Percentiles rank a stretch among this genome's conserved stretches.
Evolutionary conservation across 768 basidiomycete genomes (phyloP).

Genomic region (Strobilomyces dryophilus): DNA sequence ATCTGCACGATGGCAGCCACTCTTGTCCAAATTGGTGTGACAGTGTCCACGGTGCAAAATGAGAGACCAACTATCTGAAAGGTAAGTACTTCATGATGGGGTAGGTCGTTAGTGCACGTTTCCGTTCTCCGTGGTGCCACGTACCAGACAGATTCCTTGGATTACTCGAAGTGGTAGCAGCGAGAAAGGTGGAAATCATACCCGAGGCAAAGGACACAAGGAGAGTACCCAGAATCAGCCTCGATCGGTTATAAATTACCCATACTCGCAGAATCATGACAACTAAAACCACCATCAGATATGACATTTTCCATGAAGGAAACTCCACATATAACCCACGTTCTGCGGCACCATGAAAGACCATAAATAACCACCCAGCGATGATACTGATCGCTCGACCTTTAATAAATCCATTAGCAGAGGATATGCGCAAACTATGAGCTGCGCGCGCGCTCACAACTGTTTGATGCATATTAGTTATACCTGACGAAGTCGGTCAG

Average conservation of each 20-base stretch:
- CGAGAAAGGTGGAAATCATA: background rate
- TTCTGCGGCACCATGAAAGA: constrained; percentile 2
- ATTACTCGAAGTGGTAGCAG: background rate
- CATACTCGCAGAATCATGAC: background rate
- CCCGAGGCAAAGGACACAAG: background rate
- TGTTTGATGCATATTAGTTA: background rate
- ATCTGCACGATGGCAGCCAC: background rate
- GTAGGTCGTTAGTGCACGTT: background rate
- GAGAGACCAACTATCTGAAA: background rate
- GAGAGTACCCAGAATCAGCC: background rate
- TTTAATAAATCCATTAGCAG: background rate
- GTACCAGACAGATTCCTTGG: background rate
- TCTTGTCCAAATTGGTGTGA: background rate
- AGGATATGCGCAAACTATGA: background rate
- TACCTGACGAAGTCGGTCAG: background rate
- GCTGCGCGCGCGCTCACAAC: background rate
- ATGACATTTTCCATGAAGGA: too few species aligned
- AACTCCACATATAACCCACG: background rate
- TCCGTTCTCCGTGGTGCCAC: background rate
- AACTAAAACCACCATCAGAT: background rate
- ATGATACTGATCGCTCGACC: background rate
- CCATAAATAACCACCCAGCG: background rate
- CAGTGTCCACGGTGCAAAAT: background rate
- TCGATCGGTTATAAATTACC: background rate
- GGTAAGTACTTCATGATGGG: background rate